Evolutionary conservation across 495 filamentous ascomycete species (phyloP).

Genomic region (Lineolata rhizophorae): DNA sequence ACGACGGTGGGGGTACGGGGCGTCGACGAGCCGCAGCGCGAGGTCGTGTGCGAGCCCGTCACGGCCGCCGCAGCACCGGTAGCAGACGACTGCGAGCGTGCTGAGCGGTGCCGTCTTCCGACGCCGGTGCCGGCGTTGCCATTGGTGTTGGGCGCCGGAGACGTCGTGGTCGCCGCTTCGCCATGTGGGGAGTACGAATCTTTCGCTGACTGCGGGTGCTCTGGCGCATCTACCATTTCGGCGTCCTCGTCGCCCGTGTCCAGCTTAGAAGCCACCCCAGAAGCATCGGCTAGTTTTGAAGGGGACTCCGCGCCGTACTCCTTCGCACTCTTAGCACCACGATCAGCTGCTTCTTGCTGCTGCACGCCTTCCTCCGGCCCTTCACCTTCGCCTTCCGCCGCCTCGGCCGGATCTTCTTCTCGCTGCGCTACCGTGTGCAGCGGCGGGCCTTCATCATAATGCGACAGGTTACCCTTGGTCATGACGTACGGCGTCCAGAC

Average conservation of each 20-base stretch:
- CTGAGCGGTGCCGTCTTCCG: no score
- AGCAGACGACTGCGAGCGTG: no score
- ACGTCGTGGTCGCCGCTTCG: not conserved
- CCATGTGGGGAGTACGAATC: no score
- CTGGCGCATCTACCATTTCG: no score
- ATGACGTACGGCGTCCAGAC: constrained; percentile 98
- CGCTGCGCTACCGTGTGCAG: constrained; percentile 74
- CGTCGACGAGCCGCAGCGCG: no score
- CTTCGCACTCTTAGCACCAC: constrained; percentile 2
- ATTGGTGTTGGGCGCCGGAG: constrained; percentile 2
- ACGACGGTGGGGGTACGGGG: no score
- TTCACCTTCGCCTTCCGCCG: constrained; percentile 22
- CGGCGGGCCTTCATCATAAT: constrained; percentile 64
- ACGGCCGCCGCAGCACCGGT: no score
- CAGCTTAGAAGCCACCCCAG: constrained; percentile 8
- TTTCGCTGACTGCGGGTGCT: not conserved
- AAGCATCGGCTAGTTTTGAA: constrained; percentile 4
- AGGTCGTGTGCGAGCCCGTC: no score
- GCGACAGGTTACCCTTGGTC: constrained; percentile 63
- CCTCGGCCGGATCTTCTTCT: constrained; percentile 41
- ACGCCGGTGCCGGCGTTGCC: constrained; percentile 2
- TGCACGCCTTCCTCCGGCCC: constrained; percentile 19
- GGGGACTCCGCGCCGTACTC: constrained; percentile 4
- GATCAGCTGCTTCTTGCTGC: no score
- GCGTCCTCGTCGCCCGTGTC: no score